Percentiles rank a stretch among this genome's conserved stretches.
Evolutionary conservation across 805 yeast species (phyloP).

Genomic region (Metschnikowia lunata): DNA sequence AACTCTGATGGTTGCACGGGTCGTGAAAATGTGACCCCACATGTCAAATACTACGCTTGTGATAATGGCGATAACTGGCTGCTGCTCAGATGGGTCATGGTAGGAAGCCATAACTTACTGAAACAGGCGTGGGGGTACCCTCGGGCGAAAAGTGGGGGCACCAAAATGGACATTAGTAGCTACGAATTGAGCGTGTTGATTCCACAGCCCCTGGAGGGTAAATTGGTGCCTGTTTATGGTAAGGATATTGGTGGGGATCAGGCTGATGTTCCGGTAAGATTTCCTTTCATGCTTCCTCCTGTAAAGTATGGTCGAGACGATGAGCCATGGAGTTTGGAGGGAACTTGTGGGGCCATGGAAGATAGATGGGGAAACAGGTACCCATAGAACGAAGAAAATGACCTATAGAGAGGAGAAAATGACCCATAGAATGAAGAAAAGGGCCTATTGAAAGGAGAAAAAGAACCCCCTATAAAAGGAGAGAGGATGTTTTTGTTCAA

Average conservation of each 20-base stretch:
- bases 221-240: conserved; percentile 43
- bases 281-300: conserved; percentile 57
- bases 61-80: conserved; percentile 47
- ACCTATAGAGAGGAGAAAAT: too few relatives aligned
- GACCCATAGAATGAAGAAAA: not conserved
- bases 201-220: conserved; percentile 15
- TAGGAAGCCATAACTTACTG: conserved; percentile 73
- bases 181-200: conserved; percentile 37
- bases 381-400: not conserved
- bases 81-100: conserved; percentile 60
- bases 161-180: conserved; percentile 28
- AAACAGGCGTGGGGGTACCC: conserved; percentile 76
- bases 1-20: conserved; percentile 21
- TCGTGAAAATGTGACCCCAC: conserved; percentile 47
- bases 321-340: conserved; percentile 44
- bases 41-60: conserved; percentile 63
- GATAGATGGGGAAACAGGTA: conserved; percentile 11
- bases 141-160: conserved; percentile 13
- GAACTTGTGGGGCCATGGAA: conserved; percentile 5
- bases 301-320: conserved; percentile 35
- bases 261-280: conserved; percentile 33
- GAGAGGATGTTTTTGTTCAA: too few relatives aligned
- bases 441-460: too few relatives aligned
- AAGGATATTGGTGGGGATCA: conserved; percentile 23
- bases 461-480: too few relatives aligned